Conservation (phyloP, 768 basidiomycete species). For the Naganishia vaughanmartiniae region DNA sequence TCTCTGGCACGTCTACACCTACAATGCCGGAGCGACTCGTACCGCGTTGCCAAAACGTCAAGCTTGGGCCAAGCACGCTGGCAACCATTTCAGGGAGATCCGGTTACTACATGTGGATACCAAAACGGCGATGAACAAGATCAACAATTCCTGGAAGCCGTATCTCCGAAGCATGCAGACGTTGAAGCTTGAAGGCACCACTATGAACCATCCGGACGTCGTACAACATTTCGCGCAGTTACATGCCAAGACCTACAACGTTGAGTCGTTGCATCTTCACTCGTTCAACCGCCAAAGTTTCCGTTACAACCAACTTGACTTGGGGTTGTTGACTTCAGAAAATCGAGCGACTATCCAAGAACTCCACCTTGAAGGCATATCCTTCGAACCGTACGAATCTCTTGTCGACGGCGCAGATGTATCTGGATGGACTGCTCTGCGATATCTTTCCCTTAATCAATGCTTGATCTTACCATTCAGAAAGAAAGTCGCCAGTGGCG, state of each 20-base stretch:
- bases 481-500: background rate
- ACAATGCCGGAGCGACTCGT: background rate
- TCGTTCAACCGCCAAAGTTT: background rate
- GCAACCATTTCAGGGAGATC: background rate
- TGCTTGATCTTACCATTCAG: background rate
- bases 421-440: background rate
- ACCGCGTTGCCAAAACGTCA: background rate
- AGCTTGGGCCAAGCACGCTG: background rate
- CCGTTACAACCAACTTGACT: background rate
- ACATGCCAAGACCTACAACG: background rate
- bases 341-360: background rate
- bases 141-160: background rate
- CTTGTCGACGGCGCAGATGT: background rate
- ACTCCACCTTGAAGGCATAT: background rate
- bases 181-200: background rate
- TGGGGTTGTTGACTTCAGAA: background rate
- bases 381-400: background rate
- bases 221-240: background rate
- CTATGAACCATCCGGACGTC: background rate
- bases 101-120: slow-evolving; percentile 2
- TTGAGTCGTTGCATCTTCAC: background rate
- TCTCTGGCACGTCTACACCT: background rate
- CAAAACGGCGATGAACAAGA: background rate
- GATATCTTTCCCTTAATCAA: background rate
- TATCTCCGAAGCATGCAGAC: background rate